Conservation (phyloP, 169 alveolate species). For the Eimeria mitis region DNA sequence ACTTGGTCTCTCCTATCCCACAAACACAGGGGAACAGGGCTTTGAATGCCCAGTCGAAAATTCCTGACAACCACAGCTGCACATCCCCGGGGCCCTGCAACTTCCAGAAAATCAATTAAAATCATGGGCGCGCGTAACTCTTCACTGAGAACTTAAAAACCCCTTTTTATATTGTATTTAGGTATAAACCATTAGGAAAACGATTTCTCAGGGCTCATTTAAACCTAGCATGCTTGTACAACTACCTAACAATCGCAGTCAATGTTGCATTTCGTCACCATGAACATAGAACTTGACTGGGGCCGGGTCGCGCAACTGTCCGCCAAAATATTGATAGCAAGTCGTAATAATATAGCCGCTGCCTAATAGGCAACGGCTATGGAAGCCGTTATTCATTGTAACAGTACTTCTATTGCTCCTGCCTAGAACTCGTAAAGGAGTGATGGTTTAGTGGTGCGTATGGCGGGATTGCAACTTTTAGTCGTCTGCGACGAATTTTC, state of each 20-base stretch:
- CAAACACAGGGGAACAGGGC: background rate
- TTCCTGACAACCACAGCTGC: background rate
- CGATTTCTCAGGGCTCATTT: background rate
- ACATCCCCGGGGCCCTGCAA: background rate
- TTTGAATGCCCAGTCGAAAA: background rate
- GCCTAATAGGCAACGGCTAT: background rate
- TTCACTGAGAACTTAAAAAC: background rate
- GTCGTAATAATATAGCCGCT: too few species aligned
- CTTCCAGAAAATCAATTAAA: background rate
- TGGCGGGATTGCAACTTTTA: background rate
- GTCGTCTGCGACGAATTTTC: background rate
- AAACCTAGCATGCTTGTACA: background rate
- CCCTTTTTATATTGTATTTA: background rate
- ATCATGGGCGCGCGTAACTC: background rate
- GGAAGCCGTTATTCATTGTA: background rate
- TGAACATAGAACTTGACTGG: background rate
- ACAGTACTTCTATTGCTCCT: background rate
- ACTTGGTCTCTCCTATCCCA: background rate
- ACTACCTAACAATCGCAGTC: background rate
- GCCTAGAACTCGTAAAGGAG: background rate
- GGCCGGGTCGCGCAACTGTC: background rate
- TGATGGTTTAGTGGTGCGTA: background rate
- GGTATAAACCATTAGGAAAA: background rate
- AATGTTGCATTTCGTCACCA: background rate
- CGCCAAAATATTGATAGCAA: background rate